Conservation (phyloP, 2,329 filamentous ascomycete species). For the Alternaria rosae region DNA sequence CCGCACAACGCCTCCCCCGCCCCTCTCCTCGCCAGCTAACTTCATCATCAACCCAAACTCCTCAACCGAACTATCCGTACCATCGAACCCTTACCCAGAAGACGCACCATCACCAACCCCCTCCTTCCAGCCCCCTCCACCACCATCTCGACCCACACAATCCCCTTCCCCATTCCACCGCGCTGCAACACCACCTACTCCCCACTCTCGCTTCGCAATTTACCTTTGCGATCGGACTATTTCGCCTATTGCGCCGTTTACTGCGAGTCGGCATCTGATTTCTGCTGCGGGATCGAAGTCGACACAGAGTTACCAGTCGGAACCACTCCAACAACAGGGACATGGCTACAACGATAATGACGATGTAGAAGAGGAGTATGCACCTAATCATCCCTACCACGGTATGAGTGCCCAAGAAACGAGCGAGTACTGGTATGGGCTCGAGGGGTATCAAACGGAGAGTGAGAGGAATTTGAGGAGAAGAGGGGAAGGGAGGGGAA, state of each 20-base stretch:
- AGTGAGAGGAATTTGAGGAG: not conserved
- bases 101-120: slow-evolving; percentile 3
- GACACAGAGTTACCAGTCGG: not conserved
- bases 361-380: not conserved
- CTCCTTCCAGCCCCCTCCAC: slow-evolving; percentile 5
- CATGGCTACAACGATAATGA: not conserved
- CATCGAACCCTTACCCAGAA: slow-evolving; percentile 2
- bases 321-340: too few species aligned
- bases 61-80: not conserved
- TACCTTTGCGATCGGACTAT: not conserved
- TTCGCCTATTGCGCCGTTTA: not conserved
- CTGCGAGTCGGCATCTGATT: not conserved
- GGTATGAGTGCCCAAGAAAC: not conserved
- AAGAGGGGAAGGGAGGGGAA: not conserved
- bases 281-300: not conserved
- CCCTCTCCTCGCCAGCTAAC: not conserved
- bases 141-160: not conserved
- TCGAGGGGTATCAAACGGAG: not conserved
- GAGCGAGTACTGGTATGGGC: not conserved
- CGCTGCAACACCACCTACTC: not conserved
- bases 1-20: not conserved
- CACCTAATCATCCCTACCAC: not conserved
- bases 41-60: not conserved
- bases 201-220: not conserved
- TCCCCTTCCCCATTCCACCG: not conserved